Evolutionary conservation across 768 basidiomycete genomes (phyloP).

Genomic region (Dacryopinax primogenitus): DNA sequence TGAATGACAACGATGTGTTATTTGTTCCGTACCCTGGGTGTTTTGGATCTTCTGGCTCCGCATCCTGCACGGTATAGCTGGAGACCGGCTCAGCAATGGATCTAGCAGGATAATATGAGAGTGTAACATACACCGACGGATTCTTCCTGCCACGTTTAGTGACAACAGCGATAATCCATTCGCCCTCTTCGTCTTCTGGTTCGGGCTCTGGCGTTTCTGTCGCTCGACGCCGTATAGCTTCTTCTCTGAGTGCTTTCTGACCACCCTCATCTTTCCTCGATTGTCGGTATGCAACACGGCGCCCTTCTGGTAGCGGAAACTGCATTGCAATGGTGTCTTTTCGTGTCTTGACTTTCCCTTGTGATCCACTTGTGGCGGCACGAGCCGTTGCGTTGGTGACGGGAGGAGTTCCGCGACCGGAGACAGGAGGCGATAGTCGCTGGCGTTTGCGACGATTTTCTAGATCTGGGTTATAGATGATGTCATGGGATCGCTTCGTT

Average conservation of each 20-base stretch:
- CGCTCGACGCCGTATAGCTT: conserved; percentile 46
- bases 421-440: conserved; percentile 53
- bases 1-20: neutral
- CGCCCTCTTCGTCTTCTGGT: neutral
- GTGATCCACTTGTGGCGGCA: neutral
- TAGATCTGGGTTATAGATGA: conserved; percentile 19
- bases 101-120: neutral
- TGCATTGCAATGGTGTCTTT: conserved; percentile 50
- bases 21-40: conserved; percentile 38
- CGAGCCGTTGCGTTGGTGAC: conserved; percentile 24
- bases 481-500: conserved; percentile 15
- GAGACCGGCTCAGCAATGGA: neutral
- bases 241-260: conserved; percentile 52
- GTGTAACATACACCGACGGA: neutral
- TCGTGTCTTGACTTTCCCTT: conserved; percentile 42
- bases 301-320: conserved; percentile 53
- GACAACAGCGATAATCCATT: conserved; percentile 3
- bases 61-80: conserved; percentile 79
- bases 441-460: conserved; percentile 73
- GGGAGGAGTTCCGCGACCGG: conserved; percentile 36
- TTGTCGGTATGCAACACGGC: conserved; percentile 73
- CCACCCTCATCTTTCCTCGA: conserved; percentile 38
- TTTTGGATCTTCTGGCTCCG: conserved; percentile 68
- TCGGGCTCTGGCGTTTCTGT: neutral
- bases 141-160: conserved; percentile 3